Percentiles rank a stretch among this genome's conserved stretches.
Evolutionary conservation across 345 rosid species (phyloP).

Genomic region (Salix purpurea): DNA sequence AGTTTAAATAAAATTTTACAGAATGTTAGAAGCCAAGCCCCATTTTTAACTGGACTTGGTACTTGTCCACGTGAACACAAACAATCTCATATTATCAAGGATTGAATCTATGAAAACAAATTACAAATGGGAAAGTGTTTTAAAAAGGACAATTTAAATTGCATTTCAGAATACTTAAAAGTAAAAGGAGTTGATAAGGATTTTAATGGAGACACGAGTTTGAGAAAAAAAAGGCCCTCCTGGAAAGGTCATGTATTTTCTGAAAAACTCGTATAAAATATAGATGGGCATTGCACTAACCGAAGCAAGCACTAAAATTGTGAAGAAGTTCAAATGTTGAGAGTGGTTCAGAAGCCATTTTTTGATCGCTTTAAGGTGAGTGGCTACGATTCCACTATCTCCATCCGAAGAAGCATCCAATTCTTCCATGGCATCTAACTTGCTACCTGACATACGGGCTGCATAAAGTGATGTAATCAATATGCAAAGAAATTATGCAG

Average conservation of each 20-base stretch:
- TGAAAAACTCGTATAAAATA: not conserved
- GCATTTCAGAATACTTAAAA: not conserved
- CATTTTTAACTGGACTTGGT: not conserved
- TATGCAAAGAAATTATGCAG: not conserved
- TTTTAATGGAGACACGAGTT: not conserved
- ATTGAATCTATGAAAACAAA: not conserved
- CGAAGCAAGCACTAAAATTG: conserved; percentile 92
- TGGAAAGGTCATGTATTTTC: not conserved
- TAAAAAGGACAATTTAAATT: not conserved
- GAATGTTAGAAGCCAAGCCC: not conserved
- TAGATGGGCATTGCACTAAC: conserved; percentile 41
- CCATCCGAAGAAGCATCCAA: conserved; percentile 60
- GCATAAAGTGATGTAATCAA: conserved; percentile 17
- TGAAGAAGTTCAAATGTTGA: conserved; percentile 82
- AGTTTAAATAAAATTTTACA: not conserved
- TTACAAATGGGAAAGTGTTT: not conserved
- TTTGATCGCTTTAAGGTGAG: conserved; percentile 44
- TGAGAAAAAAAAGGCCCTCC: not conserved
- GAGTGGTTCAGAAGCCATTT: conserved; percentile 65
- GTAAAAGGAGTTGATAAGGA: not conserved
- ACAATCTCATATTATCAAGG: not conserved
- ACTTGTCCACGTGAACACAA: not conserved
- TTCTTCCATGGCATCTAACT: conserved; percentile 60
- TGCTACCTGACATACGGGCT: conserved; percentile 75
- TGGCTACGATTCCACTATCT: conserved; percentile 56